Base-by-base conservation (phyloP, 257 asterid species). In the Solanum arcanum region DNA sequence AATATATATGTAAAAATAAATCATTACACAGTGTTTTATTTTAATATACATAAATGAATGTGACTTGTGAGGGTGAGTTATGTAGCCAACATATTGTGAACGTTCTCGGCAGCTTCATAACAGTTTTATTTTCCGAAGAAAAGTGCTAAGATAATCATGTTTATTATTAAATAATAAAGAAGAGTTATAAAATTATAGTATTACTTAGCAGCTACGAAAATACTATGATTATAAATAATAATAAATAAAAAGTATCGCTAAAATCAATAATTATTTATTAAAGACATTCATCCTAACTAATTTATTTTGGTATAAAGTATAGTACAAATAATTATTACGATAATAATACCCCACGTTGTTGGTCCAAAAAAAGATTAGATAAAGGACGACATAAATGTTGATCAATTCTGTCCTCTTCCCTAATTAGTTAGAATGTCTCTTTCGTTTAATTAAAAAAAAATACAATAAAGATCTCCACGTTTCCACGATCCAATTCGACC, bases 351-450 rank as follows among this genome's bases (percentile, higher is more conserved):
- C 85, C 85, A 80, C 29, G 68, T 49, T 81, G 64, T 81, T 81
- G 46, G 69, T 81, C 31, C 31, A 81, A 49, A 74, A 74, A 16
- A 29, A 10, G 16, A 49, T 75, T 23, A 18, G 23, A 5, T 10
- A 46, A 49, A 49, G 12, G 46, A 81, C 23, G 46, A 81, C 85
- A 81, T 64, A 49, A 27, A 29, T n/a, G 8, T 76, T 78, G 66
- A 46, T 46, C 25, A 21, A 37, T 27, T 78, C 84, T 78, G 84
- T 78, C 69, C 46, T 81, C 5, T 49, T 81, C 12, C 5, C 27
- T 49, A 81, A 3, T 49, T 49, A 29, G 46, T 81, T 80, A 29
- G 49, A 49, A 18, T 81, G 69, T 81, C 85, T 49, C 69, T 81
- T 81, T 81, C 85, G 7, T 31, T 20, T 80, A 16, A 47, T 47